Evolutionary conservation across 2,329 filamentous ascomycete genomes (phyloP), one percentile per base, ranked within the genome.

Genomic region (Talaromyces marneffei): DNA sequence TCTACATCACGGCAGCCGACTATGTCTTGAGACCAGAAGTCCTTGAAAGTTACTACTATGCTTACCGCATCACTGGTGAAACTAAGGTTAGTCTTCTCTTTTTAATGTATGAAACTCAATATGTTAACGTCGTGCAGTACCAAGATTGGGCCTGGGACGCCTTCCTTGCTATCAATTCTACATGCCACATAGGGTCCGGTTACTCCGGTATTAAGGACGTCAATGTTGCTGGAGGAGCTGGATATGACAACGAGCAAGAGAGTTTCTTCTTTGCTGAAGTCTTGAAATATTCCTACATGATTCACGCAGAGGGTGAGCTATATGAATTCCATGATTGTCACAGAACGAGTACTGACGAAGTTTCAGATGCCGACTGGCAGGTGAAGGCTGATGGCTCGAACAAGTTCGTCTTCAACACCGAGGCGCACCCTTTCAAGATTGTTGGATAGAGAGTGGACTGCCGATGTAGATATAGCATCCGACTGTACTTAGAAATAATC

Each of bases 241-340:
- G 76, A 0, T 85, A 82, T 62, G 74, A 75, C 44, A 85, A 96
- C 72, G 87, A 88, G 72, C 89, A 93, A 80, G 90, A 96, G 77
- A 92, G 88, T 68, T 96, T 94, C 77, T 87, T 89, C 79, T 91
- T 95, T 73, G 91, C 91, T 0, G 91, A 96, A 78, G 88, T 92
- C 64, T 72, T 96, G 73, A 96, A 96, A 80, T 95, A 95, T 73
- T 79, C 83, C 61, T 95, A 90, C 76, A 72, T 95, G 67, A 89
- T 90, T 62, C 85, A 86, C 70, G 81, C 83, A 0, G 67, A 70
- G 18, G 73, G 72, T 74, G 67, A 64, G 67, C 65, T 54, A 3
- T 9, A 20, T 18, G 20, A 27, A 2, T 40, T 23, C 18, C 20
- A 39, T 48, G 14, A 23, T 12, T 14, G 20, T 37, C 20, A 18